These are phyloP conservation scores for Mycothermus thermophilus DNA, from an alignment of 495 filamentous ascomycete genomes.

Conservation along the genomic window DNA sequence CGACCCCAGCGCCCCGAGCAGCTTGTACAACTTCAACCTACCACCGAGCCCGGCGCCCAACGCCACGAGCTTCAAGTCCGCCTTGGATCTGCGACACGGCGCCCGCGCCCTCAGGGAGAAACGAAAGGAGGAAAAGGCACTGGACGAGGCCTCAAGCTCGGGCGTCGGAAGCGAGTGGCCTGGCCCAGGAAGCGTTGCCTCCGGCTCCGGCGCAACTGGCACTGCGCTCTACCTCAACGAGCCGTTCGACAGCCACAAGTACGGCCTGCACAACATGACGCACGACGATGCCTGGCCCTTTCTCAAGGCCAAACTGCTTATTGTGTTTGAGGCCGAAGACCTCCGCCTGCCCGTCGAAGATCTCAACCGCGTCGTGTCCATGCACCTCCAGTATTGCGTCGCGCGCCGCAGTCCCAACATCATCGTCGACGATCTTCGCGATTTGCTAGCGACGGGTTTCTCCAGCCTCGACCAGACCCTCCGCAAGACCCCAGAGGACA, in stretches of 20 bases:
- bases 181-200: slow-evolving; percentile 36
- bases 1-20: slow-evolving; percentile 71
- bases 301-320: slow-evolving; percentile 76
- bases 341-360: slow-evolving; percentile 84
- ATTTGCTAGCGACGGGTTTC: slow-evolving; percentile 72
- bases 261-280: slow-evolving; percentile 68
- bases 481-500: slow-evolving; percentile 62
- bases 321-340: slow-evolving; percentile 88
- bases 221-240: slow-evolving; percentile 32
- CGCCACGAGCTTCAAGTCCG: slow-evolving; percentile 59
- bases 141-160: slow-evolving; percentile 27
- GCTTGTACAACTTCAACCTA: slow-evolving; percentile 57
- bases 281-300: slow-evolving; percentile 92
- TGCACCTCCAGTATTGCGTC: slow-evolving; percentile 68
- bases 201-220: slow-evolving; percentile 17
- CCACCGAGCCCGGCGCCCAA: slow-evolving; percentile 62
- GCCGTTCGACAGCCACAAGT: slow-evolving; percentile 34
- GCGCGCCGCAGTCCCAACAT: slow-evolving; percentile 49
- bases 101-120: slow-evolving; percentile 76
- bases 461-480: slow-evolving; percentile 71
- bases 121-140: slow-evolving; percentile 64
- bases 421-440: slow-evolving; percentile 66
- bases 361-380: slow-evolving; percentile 71
- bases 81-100: slow-evolving; percentile 74
- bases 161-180: slow-evolving; percentile 35